phyloP scores from a whole-genome alignment of 2,329 filamentous ascomycete species.

The Juglanconis oblonga region DNA sequence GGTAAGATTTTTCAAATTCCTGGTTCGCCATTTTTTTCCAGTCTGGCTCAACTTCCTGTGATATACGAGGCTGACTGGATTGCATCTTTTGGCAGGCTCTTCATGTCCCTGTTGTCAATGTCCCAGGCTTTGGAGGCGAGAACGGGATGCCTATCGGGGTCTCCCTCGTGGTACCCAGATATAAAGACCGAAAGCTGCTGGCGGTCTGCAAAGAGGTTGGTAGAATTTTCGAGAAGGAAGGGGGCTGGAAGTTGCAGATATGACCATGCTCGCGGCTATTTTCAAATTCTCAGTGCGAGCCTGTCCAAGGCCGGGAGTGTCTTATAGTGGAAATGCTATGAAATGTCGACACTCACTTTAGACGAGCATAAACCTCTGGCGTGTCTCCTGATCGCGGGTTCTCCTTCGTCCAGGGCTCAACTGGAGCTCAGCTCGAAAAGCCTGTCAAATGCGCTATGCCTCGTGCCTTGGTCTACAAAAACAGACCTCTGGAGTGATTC shows the following conservation, averaged over 20 bases:
- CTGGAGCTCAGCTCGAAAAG: too few relatives aligned
- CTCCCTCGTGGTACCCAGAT: conserved; percentile 47
- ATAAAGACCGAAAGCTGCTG: conserved; percentile 40
- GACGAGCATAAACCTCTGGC: too few relatives aligned
- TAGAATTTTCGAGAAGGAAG: conserved; percentile 35
- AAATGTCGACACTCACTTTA: too few relatives aligned
- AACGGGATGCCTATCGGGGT: conserved; percentile 59
- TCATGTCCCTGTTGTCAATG: conserved; percentile 61
- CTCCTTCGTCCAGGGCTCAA: too few relatives aligned
- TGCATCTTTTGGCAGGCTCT: conserved; percentile 33
- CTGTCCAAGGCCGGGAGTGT: too few relatives aligned
- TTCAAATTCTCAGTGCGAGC: not conserved
- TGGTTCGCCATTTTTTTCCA: not conserved
- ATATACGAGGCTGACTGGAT: not conserved
- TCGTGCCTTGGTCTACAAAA: too few relatives aligned
- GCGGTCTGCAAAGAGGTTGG: conserved; percentile 37
- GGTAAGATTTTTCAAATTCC: conserved; percentile 30
- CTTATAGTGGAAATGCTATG: too few relatives aligned
- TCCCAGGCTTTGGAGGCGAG: conserved; percentile 59
- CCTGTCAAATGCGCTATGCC: too few relatives aligned
- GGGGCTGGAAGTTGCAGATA: conserved; percentile 26
- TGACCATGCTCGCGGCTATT: not conserved
- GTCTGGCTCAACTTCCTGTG: too few relatives aligned
- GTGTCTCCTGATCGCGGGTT: too few relatives aligned
- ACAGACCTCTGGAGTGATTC: too few relatives aligned